phyloP scores from a whole-genome alignment of 768 basidiomycete species.

The Termitomyces heimii region DNA sequence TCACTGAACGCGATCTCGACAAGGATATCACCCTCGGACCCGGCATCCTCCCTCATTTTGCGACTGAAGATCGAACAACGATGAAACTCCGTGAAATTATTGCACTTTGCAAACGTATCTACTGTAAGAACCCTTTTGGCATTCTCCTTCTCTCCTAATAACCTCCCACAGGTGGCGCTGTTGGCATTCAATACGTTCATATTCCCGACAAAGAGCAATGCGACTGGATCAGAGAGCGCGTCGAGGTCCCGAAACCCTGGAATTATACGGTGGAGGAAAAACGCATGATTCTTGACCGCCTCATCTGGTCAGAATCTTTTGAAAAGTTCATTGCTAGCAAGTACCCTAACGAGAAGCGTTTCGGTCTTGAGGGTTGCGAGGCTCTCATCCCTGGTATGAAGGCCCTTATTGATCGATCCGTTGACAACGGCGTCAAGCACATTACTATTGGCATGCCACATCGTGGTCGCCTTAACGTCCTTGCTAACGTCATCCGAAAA shows the following conservation, averaged over 20 bases:
- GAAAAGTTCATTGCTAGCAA: conserved; percentile 99
- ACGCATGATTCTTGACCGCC: conserved; percentile 96
- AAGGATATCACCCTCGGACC: conserved; percentile 94
- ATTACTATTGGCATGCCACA: conserved; percentile 99
- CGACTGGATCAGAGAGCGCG: conserved; percentile 96
- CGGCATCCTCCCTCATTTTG: conserved; percentile 94
- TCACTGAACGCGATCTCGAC: conserved; percentile 89
- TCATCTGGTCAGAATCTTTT: conserved; percentile 99
- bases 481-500: conserved; percentile 98
- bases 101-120: conserved; percentile 83
- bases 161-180: conserved; percentile 58
- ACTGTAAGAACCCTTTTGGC: conserved; percentile 54
- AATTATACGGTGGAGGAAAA: conserved; percentile 98
- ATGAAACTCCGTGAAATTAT: conserved; percentile 93
- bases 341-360: conserved; percentile 99
- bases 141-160: background rate
- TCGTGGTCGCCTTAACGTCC: conserved; percentile 95
- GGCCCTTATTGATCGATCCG: conserved; percentile 96
- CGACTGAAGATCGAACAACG: conserved; percentile 75
- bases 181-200: conserved; percentile 91
- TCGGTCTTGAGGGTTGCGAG: conserved; percentile 98
- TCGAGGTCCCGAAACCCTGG: conserved; percentile 95
- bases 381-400: conserved; percentile 99
- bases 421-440: conserved; percentile 92
- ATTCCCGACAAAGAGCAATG: conserved; percentile 99